Evolutionary conservation across 2,329 filamentous ascomycete species (phyloP), one percentile per base, ranked within the genome.

Genomic region (Didymella arachidicola): DNA sequence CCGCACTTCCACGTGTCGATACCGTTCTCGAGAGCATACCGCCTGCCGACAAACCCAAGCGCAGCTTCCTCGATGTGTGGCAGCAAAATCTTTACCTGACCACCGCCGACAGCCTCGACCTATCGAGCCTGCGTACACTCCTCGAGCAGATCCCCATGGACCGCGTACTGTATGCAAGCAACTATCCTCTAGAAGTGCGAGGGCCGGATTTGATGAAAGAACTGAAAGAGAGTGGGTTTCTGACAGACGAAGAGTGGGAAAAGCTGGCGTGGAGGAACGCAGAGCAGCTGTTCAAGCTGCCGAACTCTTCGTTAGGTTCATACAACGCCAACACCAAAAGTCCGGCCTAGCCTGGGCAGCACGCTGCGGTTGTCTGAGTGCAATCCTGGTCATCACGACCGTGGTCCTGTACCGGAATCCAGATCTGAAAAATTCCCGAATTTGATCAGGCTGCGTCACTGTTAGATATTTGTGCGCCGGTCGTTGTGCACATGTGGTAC

Each of bases 71-170:
- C 14, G 75, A 83, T 12, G 82, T 86, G 2, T 88, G 82, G 79
- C 78, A 82, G 45, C 73, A 80, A 57, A 87, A 87, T 57, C 72
- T 87, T 11, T 87, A 83, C 80, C 69, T 88, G 26, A 86, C 84
- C 1, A 86, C 84, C 2, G 82, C 79, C 51, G 85, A 85, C 2
- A 79, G 82, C 55, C 85, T 82, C 70, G 79, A 79, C 27, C 59
- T 86, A 18, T 77, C 62, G 74, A 53, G 81, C 80, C 5, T 87
- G 73, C 78, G 78, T n/a, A 72, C 72, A 32, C 54, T 80, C 45
- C 60, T 80, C 49, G 69, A 78, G 55, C 80, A 80, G 7, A 84
- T 80, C 2, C 77, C 73, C 18, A 75, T 79, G n/a, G 83, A 86
- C 25, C 77, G 78, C 14, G 78, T 87, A 1, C 54, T 87, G 66